Conservation (phyloP, 345 rosid genomes). For the Syzygium jambos region DNA sequence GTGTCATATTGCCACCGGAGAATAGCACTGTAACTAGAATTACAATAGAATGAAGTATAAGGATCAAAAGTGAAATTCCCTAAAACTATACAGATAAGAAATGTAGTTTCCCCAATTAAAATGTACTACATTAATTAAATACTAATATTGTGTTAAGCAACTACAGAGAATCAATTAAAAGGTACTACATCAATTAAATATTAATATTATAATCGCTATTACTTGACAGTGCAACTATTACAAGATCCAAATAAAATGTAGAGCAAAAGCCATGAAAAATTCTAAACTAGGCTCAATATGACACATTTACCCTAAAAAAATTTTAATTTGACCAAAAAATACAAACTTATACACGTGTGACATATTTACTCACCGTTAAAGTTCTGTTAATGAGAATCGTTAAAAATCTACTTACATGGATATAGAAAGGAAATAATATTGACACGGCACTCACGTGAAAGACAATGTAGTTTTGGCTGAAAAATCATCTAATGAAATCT, state of each 20-base stretch:
- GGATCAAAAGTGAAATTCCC: neutral
- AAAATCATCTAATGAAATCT: too few species aligned
- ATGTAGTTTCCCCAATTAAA: neutral
- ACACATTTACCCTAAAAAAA: too few species aligned
- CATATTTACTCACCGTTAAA: too few species aligned
- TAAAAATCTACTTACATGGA: too few species aligned
- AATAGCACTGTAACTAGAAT: neutral
- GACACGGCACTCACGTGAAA: too few species aligned
- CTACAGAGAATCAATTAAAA: neutral
- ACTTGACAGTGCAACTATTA: neutral
- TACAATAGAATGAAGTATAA: neutral
- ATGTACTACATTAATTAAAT: neutral
- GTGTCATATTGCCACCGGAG: fast-evolving
- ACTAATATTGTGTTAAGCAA: neutral
- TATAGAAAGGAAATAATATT: too few species aligned
- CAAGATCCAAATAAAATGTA: neutral
- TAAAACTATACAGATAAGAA: neutral
- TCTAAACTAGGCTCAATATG: too few species aligned
- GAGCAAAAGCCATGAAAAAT: too few species aligned
- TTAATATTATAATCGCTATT: neutral
- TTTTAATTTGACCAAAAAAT: too few species aligned
- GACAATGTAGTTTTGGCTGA: too few species aligned
- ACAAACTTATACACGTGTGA: too few species aligned
- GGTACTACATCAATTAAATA: neutral
- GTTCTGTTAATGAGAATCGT: too few species aligned